Conservation (phyloP, 225 moss, liverwort and hornwort genomes). For the Polytrichum formosum region DNA sequence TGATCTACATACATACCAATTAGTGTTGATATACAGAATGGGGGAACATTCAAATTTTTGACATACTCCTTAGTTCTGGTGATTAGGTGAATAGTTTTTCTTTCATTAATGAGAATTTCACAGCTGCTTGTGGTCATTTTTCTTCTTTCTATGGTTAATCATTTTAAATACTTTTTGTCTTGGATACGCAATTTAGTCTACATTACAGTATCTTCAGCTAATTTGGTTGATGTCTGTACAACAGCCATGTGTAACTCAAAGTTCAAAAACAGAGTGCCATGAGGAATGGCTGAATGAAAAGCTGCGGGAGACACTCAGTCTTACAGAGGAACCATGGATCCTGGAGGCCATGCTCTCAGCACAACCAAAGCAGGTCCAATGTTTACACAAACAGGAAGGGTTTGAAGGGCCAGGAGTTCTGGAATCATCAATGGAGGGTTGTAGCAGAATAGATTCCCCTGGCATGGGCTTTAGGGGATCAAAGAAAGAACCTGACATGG, state of each 20-base stretch:
- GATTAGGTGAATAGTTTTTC: no score
- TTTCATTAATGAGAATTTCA: no score
- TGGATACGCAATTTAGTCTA: background rate
- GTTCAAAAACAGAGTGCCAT: constrained; percentile 15
- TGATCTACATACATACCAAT: no score
- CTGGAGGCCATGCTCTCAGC: constrained; percentile 76
- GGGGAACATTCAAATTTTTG: no score
- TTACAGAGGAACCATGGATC: constrained; percentile 91
- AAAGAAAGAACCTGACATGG: constrained; percentile 51
- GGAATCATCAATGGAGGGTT: constrained; percentile 27
- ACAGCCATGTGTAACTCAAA: constrained; percentile 23
- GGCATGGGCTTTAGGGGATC: constrained; percentile 27
- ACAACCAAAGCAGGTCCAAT: constrained; percentile 39
- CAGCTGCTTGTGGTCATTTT: no score
- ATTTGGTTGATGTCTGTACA: constrained; percentile 11
- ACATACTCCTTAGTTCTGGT: no score
- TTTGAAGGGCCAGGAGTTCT: constrained; percentile 17
- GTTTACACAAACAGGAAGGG: constrained; percentile 29
- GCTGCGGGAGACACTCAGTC: constrained; percentile 56
- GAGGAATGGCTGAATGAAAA: constrained; percentile 69
- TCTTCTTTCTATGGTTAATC: no score
- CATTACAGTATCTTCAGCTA: background rate
- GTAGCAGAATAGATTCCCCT: constrained; percentile 12
- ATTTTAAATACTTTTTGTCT: background rate
- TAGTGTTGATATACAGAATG: no score